Base-by-base conservation (phyloP, 163 green algal species). In the Scenedesmus sp. region DNA sequence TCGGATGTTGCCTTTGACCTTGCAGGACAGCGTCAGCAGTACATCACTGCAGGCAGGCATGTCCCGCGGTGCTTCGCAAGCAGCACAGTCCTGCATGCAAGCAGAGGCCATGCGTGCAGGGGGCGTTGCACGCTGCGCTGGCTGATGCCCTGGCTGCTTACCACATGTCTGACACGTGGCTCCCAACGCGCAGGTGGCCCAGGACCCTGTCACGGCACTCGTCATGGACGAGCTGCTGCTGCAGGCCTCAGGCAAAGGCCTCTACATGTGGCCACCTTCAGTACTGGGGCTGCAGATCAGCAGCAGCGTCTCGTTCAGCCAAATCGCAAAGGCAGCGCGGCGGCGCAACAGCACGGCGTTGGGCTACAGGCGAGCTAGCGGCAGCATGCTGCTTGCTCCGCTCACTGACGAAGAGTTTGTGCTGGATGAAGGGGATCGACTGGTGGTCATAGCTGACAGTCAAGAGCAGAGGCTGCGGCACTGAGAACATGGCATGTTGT, bases 201-300 rank as follows among this genome's bases (percentile, higher is more conserved):
- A 68, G 24, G 80, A 92, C 46, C 59, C 43, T 20, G 26, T 35
- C 43, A 89, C 43, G 26, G 46, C 81, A 13, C 59, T 73, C 4
- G 88, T 92, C 24, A 61, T 92, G 26, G 49, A 89, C 35, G 46
- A 73, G 44, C 88, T 92, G 46, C 65, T 92, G 68, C 10, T 89
- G 24, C 65, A 89, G 24, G 37, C 56, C 30, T 30, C 30, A 33
- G 88, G 81, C 61, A 70, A 18, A 53, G 46, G 46, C 1, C 83
- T 92, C 15, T 4, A 35, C 33, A 92, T 92, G 68, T 53, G 80
- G 68, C 81, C 88, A n/a, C 33, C 88, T 20, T 70, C 59, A 2
- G 33, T n/a, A 5, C 70, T 89, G 22, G 81, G 88, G 16, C n/a
- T 88, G 18, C 40, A 30, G 44, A 1, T 15, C 15, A 61, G 53